Base-by-base conservation (phyloP, 441 rosid genomes). In the Adansonia rubrostipa region DNA sequence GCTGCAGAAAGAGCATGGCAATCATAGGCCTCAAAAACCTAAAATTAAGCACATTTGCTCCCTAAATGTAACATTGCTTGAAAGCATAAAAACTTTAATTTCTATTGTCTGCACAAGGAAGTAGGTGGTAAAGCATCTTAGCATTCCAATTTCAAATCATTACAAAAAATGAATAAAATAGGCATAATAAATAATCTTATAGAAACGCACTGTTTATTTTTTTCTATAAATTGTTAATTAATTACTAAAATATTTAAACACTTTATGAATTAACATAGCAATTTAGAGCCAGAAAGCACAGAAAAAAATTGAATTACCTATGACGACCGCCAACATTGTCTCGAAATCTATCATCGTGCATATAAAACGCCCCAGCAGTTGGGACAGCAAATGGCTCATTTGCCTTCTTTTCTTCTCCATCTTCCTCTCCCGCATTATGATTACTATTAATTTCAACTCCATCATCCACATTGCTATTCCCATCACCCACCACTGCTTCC, bases 291-390 rank as follows among this genome's bases (percentile, higher is more conserved):
- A 14, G 5, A 70, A 70, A 14, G 60, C 15, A 71, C 20, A 56
- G 54, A 54, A 44, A 22, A 13, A 67, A 19, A 53, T 8, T 42
- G 24, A 47, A 42, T 64, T 36, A 82, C 86, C 87, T 82, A 53
- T 89, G 83, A 10, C 93, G 82, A 78, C 86, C 95, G 81, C 82
- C 87, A 76, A 82, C 85, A 83, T 87, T 81, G 77, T 88, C 98
- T 84, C 93, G 89, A 75, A 92, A 96, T 45, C 99, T 88, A 84
- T 96, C 98, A 82, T 96, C 99, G 42, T 96, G 99, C 98, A 96
- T 94, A 78, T 96, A 96, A 82, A 96, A 96, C 0, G 99, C 96
- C 51, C 99, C 99, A 72, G 95, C 95, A 77, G 98, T 94, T 13
- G 99, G 99, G 73, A 96, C 99, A 0, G 95, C 93, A 78, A 85